phyloP scores from a whole-genome alignment of 1,284 basidiomycete species.

The Leccinum subrobustum region DNA sequence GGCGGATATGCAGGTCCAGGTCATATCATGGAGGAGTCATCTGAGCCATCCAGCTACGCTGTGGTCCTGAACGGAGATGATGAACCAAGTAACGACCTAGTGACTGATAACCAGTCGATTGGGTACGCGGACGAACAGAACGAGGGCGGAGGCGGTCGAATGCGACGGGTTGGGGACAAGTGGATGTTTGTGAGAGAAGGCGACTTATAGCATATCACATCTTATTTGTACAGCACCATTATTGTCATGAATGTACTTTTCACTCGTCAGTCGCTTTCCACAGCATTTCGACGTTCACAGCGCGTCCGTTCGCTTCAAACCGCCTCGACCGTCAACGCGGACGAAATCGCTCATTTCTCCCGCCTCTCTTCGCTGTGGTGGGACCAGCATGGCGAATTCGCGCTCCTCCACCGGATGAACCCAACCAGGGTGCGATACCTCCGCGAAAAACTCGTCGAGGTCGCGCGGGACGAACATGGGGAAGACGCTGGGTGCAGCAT shows the following conservation, averaged over 20 bases:
- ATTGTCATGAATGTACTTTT: not conserved
- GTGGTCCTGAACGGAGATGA: conserved; percentile 52
- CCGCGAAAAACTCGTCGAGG: conserved; percentile 72
- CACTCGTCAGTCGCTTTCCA: conserved; percentile 19
- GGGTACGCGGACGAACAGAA: conserved; percentile 2
- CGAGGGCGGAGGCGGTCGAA: conserved; percentile 45
- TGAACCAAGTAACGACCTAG: not conserved
- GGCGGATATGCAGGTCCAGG: conserved; percentile 29
- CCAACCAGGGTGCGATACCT: conserved; percentile 86
- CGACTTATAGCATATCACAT: conserved; percentile 16
- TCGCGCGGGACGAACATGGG: conserved; percentile 51
- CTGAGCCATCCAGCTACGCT: conserved; percentile 44
- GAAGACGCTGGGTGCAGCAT: conserved; percentile 33
- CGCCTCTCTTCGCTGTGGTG: conserved; percentile 93
- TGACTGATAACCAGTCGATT: conserved; percentile 9
- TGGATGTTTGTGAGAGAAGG: conserved; percentile 64
- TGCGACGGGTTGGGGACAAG: conserved; percentile 69
- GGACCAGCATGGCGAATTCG: conserved; percentile 93
- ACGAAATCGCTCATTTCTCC: conserved; percentile 93
- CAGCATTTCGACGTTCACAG: conserved; percentile 20
- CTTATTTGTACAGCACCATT: conserved; percentile 27
- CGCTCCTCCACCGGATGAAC: conserved; percentile 94
- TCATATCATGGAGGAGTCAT: conserved; percentile 17
- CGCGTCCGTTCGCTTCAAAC: conserved; percentile 25
- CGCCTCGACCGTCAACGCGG: conserved; percentile 57